phyloP scores from a whole-genome alignment of 352 stramenopile species.

The Phytophthora cactorum region DNA sequence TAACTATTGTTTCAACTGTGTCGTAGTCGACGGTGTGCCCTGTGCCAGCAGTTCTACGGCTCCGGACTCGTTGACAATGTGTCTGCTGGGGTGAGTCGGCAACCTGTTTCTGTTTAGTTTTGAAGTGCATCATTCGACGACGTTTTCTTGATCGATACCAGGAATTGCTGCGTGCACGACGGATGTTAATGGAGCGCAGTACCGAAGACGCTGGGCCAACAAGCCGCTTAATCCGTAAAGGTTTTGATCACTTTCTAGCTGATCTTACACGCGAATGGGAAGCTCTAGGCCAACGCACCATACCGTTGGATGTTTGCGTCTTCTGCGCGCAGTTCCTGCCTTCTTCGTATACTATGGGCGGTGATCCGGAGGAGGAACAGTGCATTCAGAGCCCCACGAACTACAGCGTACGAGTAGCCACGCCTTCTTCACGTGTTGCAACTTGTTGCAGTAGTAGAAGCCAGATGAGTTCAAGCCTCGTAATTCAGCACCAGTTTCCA shows the following conservation, averaged over 20 bases:
- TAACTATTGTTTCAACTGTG: not conserved
- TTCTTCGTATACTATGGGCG: constrained; percentile 44
- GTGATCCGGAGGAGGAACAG: constrained; percentile 30
- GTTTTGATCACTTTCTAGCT: constrained; percentile 55
- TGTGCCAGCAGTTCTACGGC: constrained; percentile 56
- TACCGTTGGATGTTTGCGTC: constrained; percentile 50
- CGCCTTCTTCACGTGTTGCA: constrained; percentile 19
- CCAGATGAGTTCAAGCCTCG: constrained; percentile 45
- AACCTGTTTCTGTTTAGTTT: not conserved
- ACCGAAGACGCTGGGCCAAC: constrained; percentile 18
- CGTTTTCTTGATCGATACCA: constrained; percentile 12
- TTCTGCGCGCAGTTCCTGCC: constrained; percentile 66
- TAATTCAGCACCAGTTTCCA: constrained; percentile 64
- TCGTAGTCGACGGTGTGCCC: constrained; percentile 40
- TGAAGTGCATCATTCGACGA: not conserved
- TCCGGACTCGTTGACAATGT: constrained; percentile 62
- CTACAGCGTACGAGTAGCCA: constrained; percentile 9
- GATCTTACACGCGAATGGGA: constrained; percentile 48
- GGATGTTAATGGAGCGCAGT: constrained; percentile 60
- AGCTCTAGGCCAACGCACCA: constrained; percentile 28
- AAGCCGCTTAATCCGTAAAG: constrained; percentile 35
- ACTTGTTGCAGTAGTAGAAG: constrained; percentile 5
- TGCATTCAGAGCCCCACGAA: constrained; percentile 8
- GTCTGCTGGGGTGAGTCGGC: constrained; percentile 42
- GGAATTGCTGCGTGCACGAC: constrained; percentile 59